Base-by-base conservation (phyloP, 2,329 filamentous ascomycete genomes). In the Epichloe baconii region DNA sequence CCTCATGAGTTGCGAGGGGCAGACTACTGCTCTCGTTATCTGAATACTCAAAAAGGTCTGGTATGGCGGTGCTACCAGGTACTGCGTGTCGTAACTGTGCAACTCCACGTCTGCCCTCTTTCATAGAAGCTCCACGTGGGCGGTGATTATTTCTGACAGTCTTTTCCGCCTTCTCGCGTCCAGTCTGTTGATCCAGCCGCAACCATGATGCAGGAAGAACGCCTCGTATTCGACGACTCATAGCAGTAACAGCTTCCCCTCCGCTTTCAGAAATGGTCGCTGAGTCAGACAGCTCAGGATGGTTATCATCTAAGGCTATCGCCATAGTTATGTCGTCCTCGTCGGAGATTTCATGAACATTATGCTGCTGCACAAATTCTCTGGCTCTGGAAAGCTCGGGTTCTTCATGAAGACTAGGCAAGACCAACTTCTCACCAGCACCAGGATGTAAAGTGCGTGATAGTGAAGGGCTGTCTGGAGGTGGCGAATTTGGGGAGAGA, bases 191-290 rank as follows among this genome's bases (percentile, higher is more conserved):
- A 58, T 83, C 78, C 23, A 85, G 62, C 42, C 80, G 74, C 51
- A 84, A 70, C 76, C 80, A 83, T 5, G 81, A 85, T n/a, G 81
- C 81, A 40, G 81, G 81, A 44, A 84, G 70, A 7, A 84, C 80
- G 21, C 80, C 80, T 49, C 72, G 72, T 46, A 84, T 78, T 48
- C 71, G 70, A 49, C 65, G 73, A 37, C 68, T 67, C 51, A 69
- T 66, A 19, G 59, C 61, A 26, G 69, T 62, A n/a, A 66, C 67
- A 12, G 66, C 59, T 23, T 76, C 71, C 2, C 66, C 66, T 3
- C 72, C 73, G 47, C 66, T 71, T 37, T 66, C 65, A 10, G 67
- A 66, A n/a, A 58, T 61, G 3, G 59, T 57, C n/a, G 62, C 62
- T 7, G 57, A 56, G 17, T 56, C 61, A 17, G 49, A 53, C 11